phyloP scores from a whole-genome alignment of 2,329 filamentous ascomycete species.

The Zasmidium citrigriseum region DNA sequence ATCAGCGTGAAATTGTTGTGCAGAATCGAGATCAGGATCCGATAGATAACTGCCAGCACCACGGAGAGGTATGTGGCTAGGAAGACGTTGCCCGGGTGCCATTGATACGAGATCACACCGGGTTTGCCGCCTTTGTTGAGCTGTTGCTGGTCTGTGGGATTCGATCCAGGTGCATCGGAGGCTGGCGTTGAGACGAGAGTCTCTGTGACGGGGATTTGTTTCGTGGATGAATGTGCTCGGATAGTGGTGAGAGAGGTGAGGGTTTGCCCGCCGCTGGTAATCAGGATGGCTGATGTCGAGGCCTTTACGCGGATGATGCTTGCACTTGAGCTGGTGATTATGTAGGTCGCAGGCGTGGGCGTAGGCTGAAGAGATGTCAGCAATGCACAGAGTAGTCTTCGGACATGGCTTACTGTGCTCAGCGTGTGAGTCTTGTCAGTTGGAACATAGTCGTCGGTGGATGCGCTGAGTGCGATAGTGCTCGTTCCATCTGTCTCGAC shows the following conservation, averaged over 20 bases:
- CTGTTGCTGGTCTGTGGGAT: background rate
- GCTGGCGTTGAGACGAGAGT: background rate
- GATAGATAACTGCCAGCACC: constrained; percentile 21
- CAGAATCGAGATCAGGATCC: constrained; percentile 17
- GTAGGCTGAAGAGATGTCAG: background rate
- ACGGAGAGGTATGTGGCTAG: constrained; percentile 19
- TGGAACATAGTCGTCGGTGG: background rate
- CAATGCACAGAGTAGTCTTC: background rate
- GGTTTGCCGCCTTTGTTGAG: background rate
- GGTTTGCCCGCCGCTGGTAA: background rate
- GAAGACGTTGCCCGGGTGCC: constrained; percentile 13
- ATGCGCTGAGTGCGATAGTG: background rate
- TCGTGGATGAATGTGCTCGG: background rate
- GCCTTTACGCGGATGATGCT: background rate
- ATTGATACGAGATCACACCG: constrained; percentile 4
- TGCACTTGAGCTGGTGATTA: background rate
- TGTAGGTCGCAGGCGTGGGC: background rate
- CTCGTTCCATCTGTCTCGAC: background rate
- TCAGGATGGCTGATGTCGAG: background rate
- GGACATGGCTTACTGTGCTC: no score
- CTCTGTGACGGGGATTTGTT: background rate
- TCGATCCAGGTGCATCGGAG: background rate
- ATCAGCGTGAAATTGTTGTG: constrained; percentile 20
- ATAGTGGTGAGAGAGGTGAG: background rate
- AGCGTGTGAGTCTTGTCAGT: background rate